Conservation (phyloP, 352 stramenopile species). For the Pythium brassicae region DNA sequence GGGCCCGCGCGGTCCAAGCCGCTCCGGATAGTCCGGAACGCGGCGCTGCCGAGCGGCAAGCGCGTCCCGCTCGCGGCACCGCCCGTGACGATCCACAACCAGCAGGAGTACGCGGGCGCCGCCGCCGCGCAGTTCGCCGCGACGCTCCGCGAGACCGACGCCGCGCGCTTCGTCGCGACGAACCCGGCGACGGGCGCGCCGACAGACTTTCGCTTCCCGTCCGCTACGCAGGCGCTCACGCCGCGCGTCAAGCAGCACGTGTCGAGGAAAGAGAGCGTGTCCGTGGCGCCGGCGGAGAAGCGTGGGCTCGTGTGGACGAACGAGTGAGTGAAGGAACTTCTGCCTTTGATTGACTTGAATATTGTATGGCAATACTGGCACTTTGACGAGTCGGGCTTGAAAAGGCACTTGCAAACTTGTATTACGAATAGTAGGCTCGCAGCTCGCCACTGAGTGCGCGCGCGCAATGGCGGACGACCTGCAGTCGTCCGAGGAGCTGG, state of each 20-base stretch:
- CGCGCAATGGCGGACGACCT: conserved; percentile 71
- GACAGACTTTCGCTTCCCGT: conserved; percentile 63
- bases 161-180: conserved; percentile 28
- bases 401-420: too few species aligned
- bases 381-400: too few species aligned
- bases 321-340: conserved; percentile 15
- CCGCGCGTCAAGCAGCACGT: conserved; percentile 58
- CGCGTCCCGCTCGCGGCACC: conserved; percentile 45
- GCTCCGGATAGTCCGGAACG: conserved; percentile 76
- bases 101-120: conserved; percentile 53
- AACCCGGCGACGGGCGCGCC: conserved; percentile 29
- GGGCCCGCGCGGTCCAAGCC: conserved; percentile 48
- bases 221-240: conserved; percentile 44
- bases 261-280: conserved; percentile 39
- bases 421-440: too few species aligned
- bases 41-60: conserved; percentile 72
- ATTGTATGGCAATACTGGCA: too few species aligned
- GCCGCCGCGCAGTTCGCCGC: conserved; percentile 48
- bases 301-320: conserved; percentile 51
- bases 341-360: not conserved
- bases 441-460: not conserved
- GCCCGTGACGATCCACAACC: conserved; percentile 67
- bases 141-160: conserved; percentile 34
- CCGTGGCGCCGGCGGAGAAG: conserved; percentile 33
- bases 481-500: conserved; percentile 85